Percentiles rank a stretch among this genome's conserved stretches.
phyloP scores from a whole-genome alignment of 148 eudicot species.

The Persicaria maculosa region DNA sequence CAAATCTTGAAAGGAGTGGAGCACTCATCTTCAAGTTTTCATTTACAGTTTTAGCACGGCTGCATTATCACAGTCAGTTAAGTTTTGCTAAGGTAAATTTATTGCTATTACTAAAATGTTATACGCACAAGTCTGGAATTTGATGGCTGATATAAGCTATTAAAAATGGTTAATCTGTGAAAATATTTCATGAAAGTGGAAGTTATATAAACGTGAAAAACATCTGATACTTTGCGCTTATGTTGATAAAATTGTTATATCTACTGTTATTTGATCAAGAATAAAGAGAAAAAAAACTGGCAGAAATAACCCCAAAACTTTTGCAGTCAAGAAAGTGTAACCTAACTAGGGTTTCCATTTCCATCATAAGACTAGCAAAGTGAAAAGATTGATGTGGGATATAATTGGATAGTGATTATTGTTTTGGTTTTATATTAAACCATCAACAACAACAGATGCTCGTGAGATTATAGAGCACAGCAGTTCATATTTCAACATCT shows the following conservation, averaged over 20 bases:
- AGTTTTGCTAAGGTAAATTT: neutral
- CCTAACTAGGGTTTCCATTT: neutral
- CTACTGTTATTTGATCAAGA: neutral
- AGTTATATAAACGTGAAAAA: neutral
- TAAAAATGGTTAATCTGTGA: neutral
- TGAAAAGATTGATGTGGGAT: neutral
- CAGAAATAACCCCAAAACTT: neutral
- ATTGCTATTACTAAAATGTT: neutral
- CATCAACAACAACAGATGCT: neutral
- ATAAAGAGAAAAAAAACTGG: neutral
- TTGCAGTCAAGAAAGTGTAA: neutral
- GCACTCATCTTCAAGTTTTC: conserved; percentile 96
- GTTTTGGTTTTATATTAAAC: neutral
- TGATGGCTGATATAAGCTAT: neutral
- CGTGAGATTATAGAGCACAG: neutral
- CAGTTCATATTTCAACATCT: conserved; percentile 1
- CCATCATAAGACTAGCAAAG: neutral
- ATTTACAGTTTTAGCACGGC: conserved; percentile 98
- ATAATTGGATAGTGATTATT: neutral
- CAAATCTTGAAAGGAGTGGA: conserved; percentile 92
- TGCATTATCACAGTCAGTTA: conserved; percentile 28
- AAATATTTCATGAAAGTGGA: neutral
- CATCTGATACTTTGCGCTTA: neutral
- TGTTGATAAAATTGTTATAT: neutral
- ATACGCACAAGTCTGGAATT: neutral